phyloP scores from a whole-genome alignment of 208 protist genomes.

The Crithidia mellificae region DNA sequence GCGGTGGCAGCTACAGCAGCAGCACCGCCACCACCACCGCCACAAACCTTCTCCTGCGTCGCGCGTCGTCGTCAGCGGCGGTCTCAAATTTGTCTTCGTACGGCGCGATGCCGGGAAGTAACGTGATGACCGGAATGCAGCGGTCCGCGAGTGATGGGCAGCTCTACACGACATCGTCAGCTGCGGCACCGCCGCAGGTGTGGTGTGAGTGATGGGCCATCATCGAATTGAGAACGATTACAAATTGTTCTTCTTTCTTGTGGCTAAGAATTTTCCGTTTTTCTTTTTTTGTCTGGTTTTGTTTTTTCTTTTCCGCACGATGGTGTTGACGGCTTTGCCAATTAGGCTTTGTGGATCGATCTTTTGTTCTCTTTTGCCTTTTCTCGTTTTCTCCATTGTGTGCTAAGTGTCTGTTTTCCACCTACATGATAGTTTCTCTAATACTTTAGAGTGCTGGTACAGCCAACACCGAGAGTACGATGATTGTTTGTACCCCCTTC shows the following conservation, averaged over 20 bases:
- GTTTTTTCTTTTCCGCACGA: background rate
- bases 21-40: too few relatives aligned
- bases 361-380: background rate
- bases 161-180: slow-evolving; percentile 5
- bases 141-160: slow-evolving; percentile 11
- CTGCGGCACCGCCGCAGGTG: slow-evolving; percentile 1
- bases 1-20: background rate
- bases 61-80: background rate
- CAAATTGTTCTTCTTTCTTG: too few relatives aligned
- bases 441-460: slow-evolving; percentile 10
- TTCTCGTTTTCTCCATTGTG: too few relatives aligned
- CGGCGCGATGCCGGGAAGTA: background rate
- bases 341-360: slow-evolving; percentile 2
- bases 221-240: too few relatives aligned
- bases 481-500: background rate
- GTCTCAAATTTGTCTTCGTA: slow-evolving; percentile 4
- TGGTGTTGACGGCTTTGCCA: too few relatives aligned
- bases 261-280: background rate
- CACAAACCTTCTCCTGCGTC: background rate
- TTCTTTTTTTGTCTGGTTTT: slow-evolving; percentile 12
- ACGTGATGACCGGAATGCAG: slow-evolving; percentile 1
- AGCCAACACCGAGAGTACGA: slow-evolving; percentile 3
- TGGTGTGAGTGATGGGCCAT: background rate
- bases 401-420: too few relatives aligned
- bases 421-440: slow-evolving; percentile 1